Evolutionary conservation across 2,329 filamentous ascomycete genomes (phyloP).

Genomic region (Balansia obtecta): DNA sequence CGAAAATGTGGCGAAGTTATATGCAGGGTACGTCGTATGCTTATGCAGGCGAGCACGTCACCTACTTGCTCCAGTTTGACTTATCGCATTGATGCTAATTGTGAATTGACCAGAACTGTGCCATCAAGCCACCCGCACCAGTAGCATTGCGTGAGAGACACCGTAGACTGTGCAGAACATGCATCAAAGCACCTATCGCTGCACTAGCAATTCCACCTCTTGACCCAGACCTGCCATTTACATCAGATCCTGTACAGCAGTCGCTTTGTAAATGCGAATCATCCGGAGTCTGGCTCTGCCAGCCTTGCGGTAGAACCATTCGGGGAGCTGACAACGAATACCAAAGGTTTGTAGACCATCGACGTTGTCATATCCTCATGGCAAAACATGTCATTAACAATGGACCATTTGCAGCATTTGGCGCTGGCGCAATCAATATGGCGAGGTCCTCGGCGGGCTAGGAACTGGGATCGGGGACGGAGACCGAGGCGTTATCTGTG

Average conservation of each 20-base stretch:
- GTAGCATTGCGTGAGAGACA: slow-evolving; percentile 60
- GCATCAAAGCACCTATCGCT: slow-evolving; percentile 57
- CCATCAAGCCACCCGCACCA: slow-evolving; percentile 65
- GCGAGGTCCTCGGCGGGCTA: slow-evolving; percentile 64
- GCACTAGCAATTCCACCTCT: slow-evolving; percentile 34
- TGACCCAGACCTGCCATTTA: slow-evolving; percentile 32
- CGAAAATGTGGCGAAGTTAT: slow-evolving; percentile 64
- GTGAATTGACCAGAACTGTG: slow-evolving; percentile 59
- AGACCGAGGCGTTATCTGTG: slow-evolving; percentile 78
- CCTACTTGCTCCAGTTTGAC: background rate
- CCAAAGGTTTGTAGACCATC: slow-evolving; percentile 30
- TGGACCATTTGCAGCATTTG: slow-evolving; percentile 45
- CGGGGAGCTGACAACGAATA: slow-evolving; percentile 47
- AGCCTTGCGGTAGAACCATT: slow-evolving; percentile 66
- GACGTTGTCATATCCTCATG: background rate
- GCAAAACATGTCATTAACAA: background rate
- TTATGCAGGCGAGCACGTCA: background rate
- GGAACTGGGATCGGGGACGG: slow-evolving; percentile 83
- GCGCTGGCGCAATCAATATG: slow-evolving; percentile 82
- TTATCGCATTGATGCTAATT: slow-evolving; percentile 5
- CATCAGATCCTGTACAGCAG: slow-evolving; percentile 42
- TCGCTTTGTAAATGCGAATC: slow-evolving; percentile 40
- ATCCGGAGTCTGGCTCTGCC: slow-evolving; percentile 69
- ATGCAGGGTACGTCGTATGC: slow-evolving; percentile 55
- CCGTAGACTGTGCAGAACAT: slow-evolving; percentile 67